These are phyloP conservation scores for Phascolomyces articulosus DNA, from an alignment of 371 early-diverging fungal species.

Conservation along the genomic window DNA sequence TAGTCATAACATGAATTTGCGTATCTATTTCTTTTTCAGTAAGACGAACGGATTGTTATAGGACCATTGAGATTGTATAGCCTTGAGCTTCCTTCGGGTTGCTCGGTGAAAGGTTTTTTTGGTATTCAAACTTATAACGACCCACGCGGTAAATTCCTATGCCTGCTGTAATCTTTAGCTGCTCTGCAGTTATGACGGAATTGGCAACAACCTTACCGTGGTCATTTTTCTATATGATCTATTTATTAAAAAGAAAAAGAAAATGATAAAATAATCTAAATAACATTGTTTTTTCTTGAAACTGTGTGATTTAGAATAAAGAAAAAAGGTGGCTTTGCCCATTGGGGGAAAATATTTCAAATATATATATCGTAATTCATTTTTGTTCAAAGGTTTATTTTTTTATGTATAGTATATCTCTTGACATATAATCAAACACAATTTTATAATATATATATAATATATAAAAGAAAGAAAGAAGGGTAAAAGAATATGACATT, in stretches of 20 bases:
- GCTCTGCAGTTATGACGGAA: slow-evolving; percentile 37
- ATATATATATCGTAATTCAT: too few species aligned
- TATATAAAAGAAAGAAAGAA: too few species aligned
- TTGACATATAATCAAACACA: too few species aligned
- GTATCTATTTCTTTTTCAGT: slow-evolving; percentile 14
- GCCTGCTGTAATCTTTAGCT: slow-evolving; percentile 32
- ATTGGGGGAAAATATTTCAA: too few species aligned
- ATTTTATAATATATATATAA: too few species aligned
- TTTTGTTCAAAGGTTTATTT: too few species aligned
- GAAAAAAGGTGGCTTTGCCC: too few species aligned
- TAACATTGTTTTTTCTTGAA: too few species aligned
- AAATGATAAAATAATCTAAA: not conserved
- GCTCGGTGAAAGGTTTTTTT: slow-evolving; percentile 13
- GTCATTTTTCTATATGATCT: slow-evolving; percentile 17
- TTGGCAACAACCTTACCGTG: slow-evolving; percentile 47
- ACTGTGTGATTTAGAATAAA: too few species aligned
- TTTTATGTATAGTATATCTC: too few species aligned
- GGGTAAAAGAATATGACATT: too few species aligned
- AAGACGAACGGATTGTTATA: slow-evolving; percentile 6
- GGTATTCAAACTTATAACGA: slow-evolving; percentile 3
- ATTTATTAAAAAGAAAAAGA: slow-evolving; percentile 9
- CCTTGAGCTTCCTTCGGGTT: slow-evolving; percentile 24
- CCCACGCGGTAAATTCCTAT: slow-evolving; percentile 45
- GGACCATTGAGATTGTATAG: not conserved
- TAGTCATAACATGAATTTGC: slow-evolving; percentile 10